Evolutionary conservation across 2,329 filamentous ascomycete genomes (phyloP), one percentile per base, ranked within the genome.

Genomic region (Lizonia empirigonia): DNA sequence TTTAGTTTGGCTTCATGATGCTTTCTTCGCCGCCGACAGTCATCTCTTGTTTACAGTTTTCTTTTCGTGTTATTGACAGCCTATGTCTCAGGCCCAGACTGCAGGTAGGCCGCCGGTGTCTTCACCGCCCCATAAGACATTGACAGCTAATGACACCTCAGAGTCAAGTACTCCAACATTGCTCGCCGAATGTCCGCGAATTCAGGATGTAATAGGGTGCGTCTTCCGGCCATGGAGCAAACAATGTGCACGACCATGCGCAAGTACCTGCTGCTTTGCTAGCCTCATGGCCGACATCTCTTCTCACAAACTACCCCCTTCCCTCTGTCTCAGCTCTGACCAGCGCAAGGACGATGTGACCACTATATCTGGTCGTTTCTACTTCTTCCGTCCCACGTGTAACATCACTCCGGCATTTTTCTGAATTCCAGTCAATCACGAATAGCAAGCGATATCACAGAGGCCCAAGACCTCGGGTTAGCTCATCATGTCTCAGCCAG

Each of bases 301-400:
- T 12, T 34, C 35, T 38, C 42, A 26, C 55, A 57, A 55, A 56
- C 50, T 32, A 24, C 45, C 40, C 34, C 24, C 30, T 34, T 29
- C 53, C 7, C 15, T 41, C 8, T 65, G 64, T 69, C 59, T 68
- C 61, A 65, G 63, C 62, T 24, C 41, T 46, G 54, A 37, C 55
- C 56, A 50, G 20, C 19, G 18, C 20, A 42, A 59, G 56, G 53
- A 41, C 16, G 40, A 50, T 44, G 30, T 33, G 19, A 36, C 24
- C 24, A 39, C 49, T 69, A 67, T 67, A 69, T 67, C 58, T 62
- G 52, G 39, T 44, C 39, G 44, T 39, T 42, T 36, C 30, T 44
- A 53, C 34, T 44, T 35, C 34, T 46, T 36, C 30, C 22, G 40
- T 51, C 46, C 54, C 42, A 35, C 46, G 61, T 68, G 59, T 66